These are phyloP conservation scores for Verticillium nubilum DNA, from an alignment of 2,329 filamentous ascomycete genomes.

Conservation along the genomic window DNA sequence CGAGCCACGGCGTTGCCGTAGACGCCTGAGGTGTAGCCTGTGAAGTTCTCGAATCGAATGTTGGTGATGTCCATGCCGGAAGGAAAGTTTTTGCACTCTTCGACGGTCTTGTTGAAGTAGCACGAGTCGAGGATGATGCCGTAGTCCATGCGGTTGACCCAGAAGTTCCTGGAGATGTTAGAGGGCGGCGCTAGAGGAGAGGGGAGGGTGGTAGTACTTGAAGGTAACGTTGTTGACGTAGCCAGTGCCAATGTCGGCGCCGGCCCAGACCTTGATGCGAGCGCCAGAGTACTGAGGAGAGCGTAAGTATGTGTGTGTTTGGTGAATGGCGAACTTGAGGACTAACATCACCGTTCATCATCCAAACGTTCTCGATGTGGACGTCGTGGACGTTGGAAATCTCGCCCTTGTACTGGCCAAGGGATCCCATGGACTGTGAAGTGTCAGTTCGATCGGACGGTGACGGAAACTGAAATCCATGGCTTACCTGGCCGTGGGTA, in stretches of 20 bases:
- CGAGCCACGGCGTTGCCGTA: constrained; percentile 48
- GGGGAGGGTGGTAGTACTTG: constrained; percentile 11
- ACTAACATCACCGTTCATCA: constrained; percentile 36
- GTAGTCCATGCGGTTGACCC: constrained; percentile 52
- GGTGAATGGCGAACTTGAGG: too few relatives aligned
- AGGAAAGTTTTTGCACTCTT: constrained; percentile 46
- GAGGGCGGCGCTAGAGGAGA: neutral
- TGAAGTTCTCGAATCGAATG: constrained; percentile 53
- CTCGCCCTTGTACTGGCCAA: constrained; percentile 51
- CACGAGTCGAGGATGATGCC: constrained; percentile 56
- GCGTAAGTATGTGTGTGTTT: neutral
- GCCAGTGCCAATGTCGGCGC: constrained; percentile 50
- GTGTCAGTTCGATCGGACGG: neutral
- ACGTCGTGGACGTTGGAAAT: constrained; percentile 51
- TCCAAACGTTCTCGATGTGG: constrained; percentile 53
- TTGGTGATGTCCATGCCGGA: constrained; percentile 54
- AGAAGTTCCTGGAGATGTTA: constrained; percentile 38
- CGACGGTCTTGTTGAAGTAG: constrained; percentile 45
- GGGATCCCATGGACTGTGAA: constrained; percentile 46
- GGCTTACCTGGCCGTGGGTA: constrained; percentile 37
- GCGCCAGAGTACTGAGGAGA: constrained; percentile 36
- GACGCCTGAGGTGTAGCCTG: constrained; percentile 50
- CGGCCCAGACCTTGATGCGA: constrained; percentile 58
- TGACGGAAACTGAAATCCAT: neutral
- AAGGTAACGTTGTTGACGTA: constrained; percentile 59